Base-by-base conservation (phyloP, 257 asterid genomes). In the Misopates orontium region DNA sequence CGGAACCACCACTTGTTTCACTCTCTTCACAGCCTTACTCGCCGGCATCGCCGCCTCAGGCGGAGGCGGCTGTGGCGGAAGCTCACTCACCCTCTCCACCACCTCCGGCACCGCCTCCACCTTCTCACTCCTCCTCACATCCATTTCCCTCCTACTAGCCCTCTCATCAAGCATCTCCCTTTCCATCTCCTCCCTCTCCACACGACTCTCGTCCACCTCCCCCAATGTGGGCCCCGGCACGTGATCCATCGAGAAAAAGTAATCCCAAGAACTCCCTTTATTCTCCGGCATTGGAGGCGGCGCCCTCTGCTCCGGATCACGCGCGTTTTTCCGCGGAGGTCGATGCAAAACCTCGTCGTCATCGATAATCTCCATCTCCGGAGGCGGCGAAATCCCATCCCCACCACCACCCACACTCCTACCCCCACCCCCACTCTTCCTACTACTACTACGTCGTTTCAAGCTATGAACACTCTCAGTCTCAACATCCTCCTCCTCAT, bases 401-500 rank as follows among this genome's bases (percentile, higher is more conserved):
- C n/a, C 36, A 28, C 3, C 36, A 28, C 3, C 3, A 28, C 36
- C 36, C n/a, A 2, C 36, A 28, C 36, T 36, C 68, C 84, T 82
- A 52, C 76, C 77, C 40, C 84, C 74, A 11, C 83, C 68, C 25
- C 73, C 78, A 52, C 73, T 59, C 20, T 73, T 70, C 64, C 83
- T 82, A 53, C 80, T 71, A 66, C 87, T 81, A 24, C 72, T 77
- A 48, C 95, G 87, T 51, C 79, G 85, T 76, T 69, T 86, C 83
- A 94, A 74, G 71, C 76, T 72, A 58, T 84, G 88, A 55, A 32
- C 69, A 49, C 82, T 60, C 17, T 60, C 42, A 9, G 42, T 82
- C 70, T 84, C 95, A 52, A 82, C 91, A 36, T 58, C 40, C 5
- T 87, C 95, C 39, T 84, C 95, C 59, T 87, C 96, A n/a, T 79